A percentile compares a stretch with the other conserved stretches of the same genome.
phyloP scores from a whole-genome alignment of 805 yeast species.

The Barnettozyma sp. region DNA sequence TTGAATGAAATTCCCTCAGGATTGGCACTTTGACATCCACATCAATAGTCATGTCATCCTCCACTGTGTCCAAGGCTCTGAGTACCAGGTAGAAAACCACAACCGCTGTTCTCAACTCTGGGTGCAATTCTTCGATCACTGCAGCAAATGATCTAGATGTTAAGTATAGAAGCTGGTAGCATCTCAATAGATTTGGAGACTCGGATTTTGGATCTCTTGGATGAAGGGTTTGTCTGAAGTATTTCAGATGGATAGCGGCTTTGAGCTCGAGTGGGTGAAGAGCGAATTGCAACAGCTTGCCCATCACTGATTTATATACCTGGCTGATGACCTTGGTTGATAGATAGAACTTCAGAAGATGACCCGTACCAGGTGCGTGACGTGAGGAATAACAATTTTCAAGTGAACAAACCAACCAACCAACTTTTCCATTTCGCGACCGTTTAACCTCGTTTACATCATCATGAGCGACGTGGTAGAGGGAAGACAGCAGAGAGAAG shows the following conservation, averaged over 20 bases:
- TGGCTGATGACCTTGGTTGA: too few species aligned
- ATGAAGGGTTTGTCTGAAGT: constrained; percentile 34
- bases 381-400: too few species aligned
- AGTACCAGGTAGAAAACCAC: constrained; percentile 80
- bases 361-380: too few species aligned
- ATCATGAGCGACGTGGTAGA: too few species aligned
- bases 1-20: constrained; percentile 58
- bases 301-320: constrained; percentile 43
- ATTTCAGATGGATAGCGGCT: constrained; percentile 56
- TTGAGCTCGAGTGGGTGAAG: constrained; percentile 67
- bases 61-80: constrained; percentile 91
- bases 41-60: constrained; percentile 88
- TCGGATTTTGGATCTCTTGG: constrained; percentile 31
- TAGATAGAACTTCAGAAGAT: too few species aligned
- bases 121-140: constrained; percentile 85
- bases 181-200: constrained; percentile 43
- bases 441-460: too few species aligned
- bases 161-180: constrained; percentile 56
- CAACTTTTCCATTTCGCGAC: too few species aligned
- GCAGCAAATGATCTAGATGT: constrained; percentile 94
- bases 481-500: too few species aligned
- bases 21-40: constrained; percentile 67
- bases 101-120: constrained; percentile 75
- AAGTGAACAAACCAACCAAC: too few species aligned
- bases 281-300: constrained; percentile 51